Conservation (phyloP, 2,329 filamentous ascomycete genomes). For the Claviceps arundinis region DNA sequence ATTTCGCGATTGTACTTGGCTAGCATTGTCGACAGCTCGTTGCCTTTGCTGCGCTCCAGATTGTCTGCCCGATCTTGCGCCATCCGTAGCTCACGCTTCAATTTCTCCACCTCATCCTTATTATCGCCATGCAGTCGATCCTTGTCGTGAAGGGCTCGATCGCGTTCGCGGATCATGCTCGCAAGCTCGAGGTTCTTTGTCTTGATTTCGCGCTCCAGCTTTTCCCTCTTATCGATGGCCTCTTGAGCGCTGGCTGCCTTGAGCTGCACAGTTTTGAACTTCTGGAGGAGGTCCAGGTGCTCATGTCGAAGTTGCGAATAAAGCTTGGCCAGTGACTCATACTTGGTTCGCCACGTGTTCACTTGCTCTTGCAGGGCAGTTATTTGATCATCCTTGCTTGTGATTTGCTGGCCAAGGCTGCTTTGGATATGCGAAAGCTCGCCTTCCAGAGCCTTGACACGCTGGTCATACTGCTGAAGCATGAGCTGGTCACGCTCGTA, state of each 20-base stretch:
- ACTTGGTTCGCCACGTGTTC: slow-evolving; percentile 95
- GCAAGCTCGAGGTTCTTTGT: slow-evolving; percentile 98
- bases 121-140: slow-evolving; percentile 76
- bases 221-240: slow-evolving; percentile 87
- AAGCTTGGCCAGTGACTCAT: slow-evolving; percentile 88
- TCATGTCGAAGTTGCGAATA: slow-evolving; percentile 94
- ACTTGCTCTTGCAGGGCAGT: slow-evolving; percentile 87
- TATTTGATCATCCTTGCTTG: slow-evolving; percentile 91
- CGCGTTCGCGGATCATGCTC: slow-evolving; percentile 95
- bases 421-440: slow-evolving; percentile 72
- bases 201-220: slow-evolving; percentile 93
- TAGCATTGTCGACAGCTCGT: slow-evolving; percentile 86
- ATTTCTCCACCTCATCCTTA: slow-evolving; percentile 86
- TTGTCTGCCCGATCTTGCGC: slow-evolving; percentile 87
- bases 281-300: slow-evolving; percentile 86
- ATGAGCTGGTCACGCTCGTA: slow-evolving; percentile 96
- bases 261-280: slow-evolving; percentile 89
- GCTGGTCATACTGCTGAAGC: slow-evolving; percentile 90
- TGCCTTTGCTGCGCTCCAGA: slow-evolving; percentile 82
- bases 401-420: slow-evolving; percentile 73
- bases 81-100: slow-evolving; percentile 85
- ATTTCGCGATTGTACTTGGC: slow-evolving; percentile 96
- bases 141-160: slow-evolving; percentile 84
- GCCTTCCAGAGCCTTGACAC: slow-evolving; percentile 82
- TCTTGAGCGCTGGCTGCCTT: slow-evolving; percentile 96